A percentile compares a stretch with the other conserved stretches of the same genome.
Conservation (phyloP, 495 filamentous ascomycete species). For the Penicillium silybi region DNA sequence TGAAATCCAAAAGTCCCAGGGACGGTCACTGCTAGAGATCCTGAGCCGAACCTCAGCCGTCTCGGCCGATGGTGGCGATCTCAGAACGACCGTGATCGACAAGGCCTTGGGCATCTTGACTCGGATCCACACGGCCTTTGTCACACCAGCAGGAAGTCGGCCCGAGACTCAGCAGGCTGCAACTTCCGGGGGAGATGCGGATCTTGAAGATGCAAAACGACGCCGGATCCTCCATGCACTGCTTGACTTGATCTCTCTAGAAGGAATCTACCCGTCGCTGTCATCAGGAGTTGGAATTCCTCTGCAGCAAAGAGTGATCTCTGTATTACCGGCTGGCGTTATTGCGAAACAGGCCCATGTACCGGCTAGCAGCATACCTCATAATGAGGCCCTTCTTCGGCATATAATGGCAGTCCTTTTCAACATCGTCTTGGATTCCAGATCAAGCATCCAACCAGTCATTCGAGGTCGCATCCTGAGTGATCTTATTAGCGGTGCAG, state of each 20-base stretch:
- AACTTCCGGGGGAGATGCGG: constrained; percentile 13
- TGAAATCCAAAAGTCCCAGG: constrained; percentile 34
- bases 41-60: constrained; percentile 11
- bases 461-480: constrained; percentile 42
- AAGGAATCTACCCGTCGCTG: constrained; percentile 54
- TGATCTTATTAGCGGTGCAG: constrained; percentile 39
- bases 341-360: constrained; percentile 35
- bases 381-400: constrained; percentile 30
- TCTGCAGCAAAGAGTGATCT: constrained; percentile 50
- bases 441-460: constrained; percentile 38
- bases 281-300: constrained; percentile 53
- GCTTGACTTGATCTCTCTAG: constrained; percentile 51
- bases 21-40: constrained; percentile 37
- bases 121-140: constrained; percentile 38
- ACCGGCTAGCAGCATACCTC: constrained; percentile 15
- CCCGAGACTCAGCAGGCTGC: neutral
- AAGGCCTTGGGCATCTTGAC: constrained; percentile 37
- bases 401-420: constrained; percentile 25
- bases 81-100: constrained; percentile 28
- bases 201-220: constrained; percentile 41
- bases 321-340: constrained; percentile 43
- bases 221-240: constrained; percentile 47
- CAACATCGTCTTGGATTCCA: constrained; percentile 29
- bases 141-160: constrained; percentile 18
- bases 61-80: constrained; percentile 5